Conservation (phyloP, 805 yeast genomes). For the Starmerella stigmatis region DNA sequence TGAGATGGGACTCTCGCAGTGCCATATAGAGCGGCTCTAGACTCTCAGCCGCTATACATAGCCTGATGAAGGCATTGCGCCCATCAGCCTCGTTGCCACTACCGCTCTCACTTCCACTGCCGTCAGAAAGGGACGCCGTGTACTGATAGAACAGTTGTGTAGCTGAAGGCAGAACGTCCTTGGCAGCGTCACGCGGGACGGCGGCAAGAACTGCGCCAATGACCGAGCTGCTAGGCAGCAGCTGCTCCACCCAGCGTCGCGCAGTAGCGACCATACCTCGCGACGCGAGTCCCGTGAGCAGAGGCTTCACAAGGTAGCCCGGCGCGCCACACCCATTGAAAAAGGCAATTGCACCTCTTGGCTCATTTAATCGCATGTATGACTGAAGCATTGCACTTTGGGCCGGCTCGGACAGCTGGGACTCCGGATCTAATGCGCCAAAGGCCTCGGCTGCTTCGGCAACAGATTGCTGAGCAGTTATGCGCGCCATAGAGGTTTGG, state of each 20-base stretch:
- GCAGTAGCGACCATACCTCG: constrained; percentile 16
- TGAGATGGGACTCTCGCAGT: constrained; percentile 27
- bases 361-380: constrained; percentile 9
- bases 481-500: not conserved
- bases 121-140: not conserved
- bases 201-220: constrained; percentile 8
- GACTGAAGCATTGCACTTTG: constrained; percentile 15
- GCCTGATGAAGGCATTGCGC: constrained; percentile 24
- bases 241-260: constrained; percentile 14
- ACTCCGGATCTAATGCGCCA: constrained; percentile 3
- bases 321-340: constrained; percentile 19
- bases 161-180: constrained; percentile 19
- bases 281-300: constrained; percentile 17
- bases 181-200: constrained; percentile 4
- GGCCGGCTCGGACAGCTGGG: constrained; percentile 10
- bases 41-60: constrained; percentile 20
- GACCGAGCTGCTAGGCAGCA: not conserved
- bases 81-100: not conserved
- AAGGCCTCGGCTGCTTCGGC: constrained; percentile 11
- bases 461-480: constrained; percentile 7
- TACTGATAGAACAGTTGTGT: constrained; percentile 12
- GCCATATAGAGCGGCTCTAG: constrained; percentile 24
- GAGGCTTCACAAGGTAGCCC: constrained; percentile 7
- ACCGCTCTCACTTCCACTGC: not conserved
- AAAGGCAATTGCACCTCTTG: constrained; percentile 17